Percentiles rank a stretch among this genome's conserved stretches.
Conservation (phyloP, 2,329 filamentous ascomycete genomes). For the Stachybotrys echinatus region DNA sequence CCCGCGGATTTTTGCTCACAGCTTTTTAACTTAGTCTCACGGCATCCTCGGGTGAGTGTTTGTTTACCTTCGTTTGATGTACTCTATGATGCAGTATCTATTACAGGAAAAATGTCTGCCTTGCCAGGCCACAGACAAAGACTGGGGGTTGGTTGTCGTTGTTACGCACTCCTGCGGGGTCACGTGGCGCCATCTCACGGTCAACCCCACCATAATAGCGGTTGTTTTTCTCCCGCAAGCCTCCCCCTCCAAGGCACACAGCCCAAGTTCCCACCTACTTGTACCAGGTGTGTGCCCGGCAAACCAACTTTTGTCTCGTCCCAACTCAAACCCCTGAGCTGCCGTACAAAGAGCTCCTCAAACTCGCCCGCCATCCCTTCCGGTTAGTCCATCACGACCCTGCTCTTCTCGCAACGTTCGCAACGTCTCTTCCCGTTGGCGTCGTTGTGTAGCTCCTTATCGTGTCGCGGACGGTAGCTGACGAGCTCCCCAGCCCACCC, state of each 20-base stretch:
- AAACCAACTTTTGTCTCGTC: constrained; percentile 7
- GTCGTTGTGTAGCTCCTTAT: neutral
- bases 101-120: neutral
- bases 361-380: neutral
- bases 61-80: no score
- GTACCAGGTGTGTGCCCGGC: constrained; percentile 5
- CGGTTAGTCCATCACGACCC: neutral
- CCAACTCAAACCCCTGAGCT: constrained; percentile 5
- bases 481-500: constrained; percentile 17
- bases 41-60: no score
- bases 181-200: constrained; percentile 26
- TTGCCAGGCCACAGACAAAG: neutral
- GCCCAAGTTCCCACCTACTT: constrained; percentile 16
- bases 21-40: no score
- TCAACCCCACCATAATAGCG: constrained; percentile 24
- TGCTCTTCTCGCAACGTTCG: neutral
- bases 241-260: constrained; percentile 15
- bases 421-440: neutral
- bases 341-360: neutral
- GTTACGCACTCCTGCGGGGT: constrained; percentile 14
- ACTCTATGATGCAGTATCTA: no score
- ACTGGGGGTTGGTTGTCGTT: constrained; percentile 2
- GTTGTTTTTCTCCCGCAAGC: constrained; percentile 25
- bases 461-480: constrained; percentile 12
- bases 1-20: no score